phyloP scores from a whole-genome alignment of 2,329 filamentous ascomycete species.

The Colletotrichum sp. region DNA sequence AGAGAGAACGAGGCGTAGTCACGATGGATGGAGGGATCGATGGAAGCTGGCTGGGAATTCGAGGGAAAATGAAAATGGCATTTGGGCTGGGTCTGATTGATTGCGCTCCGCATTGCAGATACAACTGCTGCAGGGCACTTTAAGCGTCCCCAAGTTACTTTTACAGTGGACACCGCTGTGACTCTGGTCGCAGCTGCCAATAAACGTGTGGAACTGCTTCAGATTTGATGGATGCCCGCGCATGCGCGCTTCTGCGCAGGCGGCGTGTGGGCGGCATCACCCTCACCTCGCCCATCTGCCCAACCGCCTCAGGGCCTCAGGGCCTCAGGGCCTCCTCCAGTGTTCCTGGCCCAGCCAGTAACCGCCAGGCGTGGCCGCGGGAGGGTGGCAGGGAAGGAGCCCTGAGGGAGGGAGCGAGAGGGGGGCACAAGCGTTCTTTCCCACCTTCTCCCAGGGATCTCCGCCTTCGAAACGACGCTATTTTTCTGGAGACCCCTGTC shows the following conservation, averaged over 20 bases:
- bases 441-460: not conserved
- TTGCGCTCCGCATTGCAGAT: not conserved
- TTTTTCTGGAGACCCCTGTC: not conserved
- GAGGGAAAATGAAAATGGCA: not conserved
- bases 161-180: not conserved
- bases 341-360: not conserved
- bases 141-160: not conserved
- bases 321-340: not conserved
- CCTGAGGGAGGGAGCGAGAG: not conserved
- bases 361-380: not conserved
- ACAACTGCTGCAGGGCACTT: not conserved
- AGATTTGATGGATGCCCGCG: not conserved
- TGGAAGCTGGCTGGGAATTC: not conserved
- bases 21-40: constrained; percentile 2
- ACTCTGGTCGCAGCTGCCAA: not conserved
- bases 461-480: not conserved
- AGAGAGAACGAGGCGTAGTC: constrained; percentile 12
- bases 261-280: not conserved
- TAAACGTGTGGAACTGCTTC: not conserved
- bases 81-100: not conserved
- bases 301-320: not conserved
- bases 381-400: not conserved
- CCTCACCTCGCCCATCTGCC: not conserved
- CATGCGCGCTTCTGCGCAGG: not conserved
- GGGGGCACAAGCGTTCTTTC: not conserved